These are phyloP conservation scores for Ilyonectria destructans DNA, from an alignment of 2,329 filamentous ascomycete species.

Conservation along the genomic window DNA sequence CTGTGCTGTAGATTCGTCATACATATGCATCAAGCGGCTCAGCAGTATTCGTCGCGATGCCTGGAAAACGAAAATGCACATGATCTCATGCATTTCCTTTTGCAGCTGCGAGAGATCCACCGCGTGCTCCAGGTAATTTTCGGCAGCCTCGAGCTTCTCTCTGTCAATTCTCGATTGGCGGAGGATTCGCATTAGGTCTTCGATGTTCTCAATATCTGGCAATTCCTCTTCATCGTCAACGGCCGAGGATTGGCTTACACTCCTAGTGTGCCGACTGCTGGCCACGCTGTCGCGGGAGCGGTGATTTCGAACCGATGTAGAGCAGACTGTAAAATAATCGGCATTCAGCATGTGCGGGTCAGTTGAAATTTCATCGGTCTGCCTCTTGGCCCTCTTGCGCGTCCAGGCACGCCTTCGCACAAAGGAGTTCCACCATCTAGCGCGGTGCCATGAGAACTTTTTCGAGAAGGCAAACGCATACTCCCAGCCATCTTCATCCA, in stretches of 20 bases:
- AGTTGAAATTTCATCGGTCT: slow-evolving; percentile 58
- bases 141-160: slow-evolving; percentile 89
- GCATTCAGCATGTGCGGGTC: slow-evolving; percentile 79
- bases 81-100: slow-evolving; percentile 86
- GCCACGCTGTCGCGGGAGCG: slow-evolving; percentile 54
- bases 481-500: slow-evolving; percentile 93
- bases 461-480: slow-evolving; percentile 91
- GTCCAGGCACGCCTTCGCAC: slow-evolving; percentile 94
- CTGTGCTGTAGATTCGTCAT: slow-evolving; percentile 59
- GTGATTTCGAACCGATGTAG: slow-evolving; percentile 61
- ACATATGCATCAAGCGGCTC: slow-evolving; percentile 75
- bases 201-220: slow-evolving; percentile 73
- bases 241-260: slow-evolving; percentile 55
- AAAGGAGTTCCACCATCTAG: slow-evolving; percentile 94
- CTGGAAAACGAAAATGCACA: slow-evolving; percentile 92
- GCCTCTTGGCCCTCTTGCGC: slow-evolving; percentile 80
- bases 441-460: slow-evolving; percentile 87
- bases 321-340: slow-evolving; percentile 86
- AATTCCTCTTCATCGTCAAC: slow-evolving; percentile 71
- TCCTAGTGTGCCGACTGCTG: slow-evolving; percentile 54
- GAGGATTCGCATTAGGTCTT: slow-evolving; percentile 78
- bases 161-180: slow-evolving; percentile 85
- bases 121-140: slow-evolving; percentile 85
- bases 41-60: slow-evolving; percentile 86
- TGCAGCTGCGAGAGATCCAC: slow-evolving; percentile 84